These are phyloP conservation scores for Hymenoscyphus fraxineus DNA, from an alignment of 2,329 filamentous ascomycete genomes.

Conservation along the genomic window DNA sequence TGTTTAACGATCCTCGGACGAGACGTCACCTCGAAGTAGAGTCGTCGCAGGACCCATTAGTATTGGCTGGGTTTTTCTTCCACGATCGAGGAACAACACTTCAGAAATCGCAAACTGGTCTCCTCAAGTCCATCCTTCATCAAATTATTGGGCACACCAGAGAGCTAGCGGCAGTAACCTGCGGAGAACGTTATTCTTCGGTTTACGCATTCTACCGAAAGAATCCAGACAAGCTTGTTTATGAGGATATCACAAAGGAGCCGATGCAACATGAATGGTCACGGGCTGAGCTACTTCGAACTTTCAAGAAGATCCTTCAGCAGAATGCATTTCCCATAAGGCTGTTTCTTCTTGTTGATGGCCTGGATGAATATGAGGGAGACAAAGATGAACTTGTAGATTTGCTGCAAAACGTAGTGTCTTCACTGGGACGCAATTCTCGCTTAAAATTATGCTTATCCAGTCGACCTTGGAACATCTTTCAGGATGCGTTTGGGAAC, in stretches of 20 bases:
- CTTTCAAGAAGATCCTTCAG: not conserved
- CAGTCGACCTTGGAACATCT: slow-evolving; percentile 7
- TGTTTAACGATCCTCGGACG: slow-evolving; percentile 6
- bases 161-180: not conserved
- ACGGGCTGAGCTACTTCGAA: not conserved
- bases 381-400: not conserved
- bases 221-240: not conserved
- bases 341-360: slow-evolving; percentile 15
- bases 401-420: not conserved
- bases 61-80: slow-evolving; percentile 43
- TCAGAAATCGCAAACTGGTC: slow-evolving; percentile 4
- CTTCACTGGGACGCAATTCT: not conserved
- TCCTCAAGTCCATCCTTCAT: not conserved
- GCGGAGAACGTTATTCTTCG: not conserved
- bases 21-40: slow-evolving; percentile 30
- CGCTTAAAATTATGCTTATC: slow-evolving; percentile 5
- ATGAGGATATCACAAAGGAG: not conserved
- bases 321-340: slow-evolving; percentile 2
- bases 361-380: slow-evolving; percentile 12
- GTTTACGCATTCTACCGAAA: not conserved
- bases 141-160: not conserved
- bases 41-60: slow-evolving; percentile 1
- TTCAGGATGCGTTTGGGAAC: slow-evolving; percentile 5
- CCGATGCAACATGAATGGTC: not conserved
- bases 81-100: slow-evolving; percentile 38